Evolutionary conservation across 768 basidiomycete genomes (phyloP).

Genomic region (Suillus discolor): DNA sequence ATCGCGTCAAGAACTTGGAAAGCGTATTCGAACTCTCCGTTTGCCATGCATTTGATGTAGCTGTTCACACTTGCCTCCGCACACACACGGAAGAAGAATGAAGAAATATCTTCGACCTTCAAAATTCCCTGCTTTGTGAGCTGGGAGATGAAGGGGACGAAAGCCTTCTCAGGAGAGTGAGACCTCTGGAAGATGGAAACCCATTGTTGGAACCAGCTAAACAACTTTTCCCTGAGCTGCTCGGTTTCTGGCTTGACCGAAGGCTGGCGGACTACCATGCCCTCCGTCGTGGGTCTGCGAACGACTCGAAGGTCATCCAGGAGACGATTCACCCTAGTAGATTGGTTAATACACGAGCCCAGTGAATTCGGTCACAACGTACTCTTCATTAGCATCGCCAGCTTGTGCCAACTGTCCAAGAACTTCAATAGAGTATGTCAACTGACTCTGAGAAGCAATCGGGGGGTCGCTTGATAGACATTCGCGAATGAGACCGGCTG

Average conservation of each 20-base stretch:
- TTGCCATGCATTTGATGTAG: constrained; percentile 75
- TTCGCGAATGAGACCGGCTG: constrained; percentile 82
- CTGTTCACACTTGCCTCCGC: constrained; percentile 91
- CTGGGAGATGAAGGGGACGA: constrained; percentile 96
- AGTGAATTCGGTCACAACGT: constrained; percentile 32
- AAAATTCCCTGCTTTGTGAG: constrained; percentile 96
- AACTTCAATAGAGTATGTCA: constrained; percentile 79
- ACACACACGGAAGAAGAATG: constrained; percentile 98
- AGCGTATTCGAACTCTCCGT: constrained; percentile 72
- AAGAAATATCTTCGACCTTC: constrained; percentile 93
- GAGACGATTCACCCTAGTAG: constrained; percentile 61
- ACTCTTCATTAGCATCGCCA: constrained; percentile 87
- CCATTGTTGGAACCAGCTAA: constrained; percentile 93
- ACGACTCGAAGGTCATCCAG: constrained; percentile 80
- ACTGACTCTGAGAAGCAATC: constrained; percentile 76
- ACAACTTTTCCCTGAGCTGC: constrained; percentile 72
- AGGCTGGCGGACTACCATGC: constrained; percentile 42
- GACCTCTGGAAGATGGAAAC: constrained; percentile 92
- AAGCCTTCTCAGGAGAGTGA: constrained; percentile 89
- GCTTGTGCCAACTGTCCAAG: constrained; percentile 71
- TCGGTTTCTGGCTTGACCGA: constrained; percentile 72
- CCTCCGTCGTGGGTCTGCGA: constrained; percentile 48
- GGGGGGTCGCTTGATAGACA: constrained; percentile 83
- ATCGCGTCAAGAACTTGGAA: constrained; percentile 96
- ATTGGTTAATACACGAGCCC: constrained; percentile 8